phyloP scores from a whole-genome alignment of 2,329 filamentous ascomycete genomes.

The Ilyonectria sp. region DNA sequence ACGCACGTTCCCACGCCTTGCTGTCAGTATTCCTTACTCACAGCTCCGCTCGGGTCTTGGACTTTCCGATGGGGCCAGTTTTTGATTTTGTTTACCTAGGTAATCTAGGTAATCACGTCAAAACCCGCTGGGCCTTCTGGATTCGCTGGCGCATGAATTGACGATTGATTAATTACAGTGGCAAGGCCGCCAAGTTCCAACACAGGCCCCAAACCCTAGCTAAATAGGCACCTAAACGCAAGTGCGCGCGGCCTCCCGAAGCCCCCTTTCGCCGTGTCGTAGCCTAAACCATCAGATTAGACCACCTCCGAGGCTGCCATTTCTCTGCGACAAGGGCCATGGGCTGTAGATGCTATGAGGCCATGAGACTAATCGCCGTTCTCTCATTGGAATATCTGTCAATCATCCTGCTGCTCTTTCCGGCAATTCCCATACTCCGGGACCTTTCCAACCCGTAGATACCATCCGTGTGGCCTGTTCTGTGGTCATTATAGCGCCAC shows the following conservation, averaged over 20 bases:
- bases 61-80: conserved; percentile 29
- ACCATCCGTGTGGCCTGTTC: conserved; percentile 45
- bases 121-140: conserved; percentile 11
- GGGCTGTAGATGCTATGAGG: conserved; percentile 19
- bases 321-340: not conserved
- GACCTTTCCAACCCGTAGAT: conserved; percentile 27
- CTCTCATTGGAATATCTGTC: conserved; percentile 36
- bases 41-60: conserved; percentile 20
- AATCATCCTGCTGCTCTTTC: conserved; percentile 23
- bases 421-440: conserved; percentile 34
- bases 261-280: conserved; percentile 6
- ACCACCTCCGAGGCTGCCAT: not conserved
- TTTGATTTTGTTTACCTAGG: not conserved
- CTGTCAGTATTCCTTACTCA: conserved; percentile 9
- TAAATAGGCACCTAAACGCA: not conserved
- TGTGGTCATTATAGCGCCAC: conserved; percentile 49
- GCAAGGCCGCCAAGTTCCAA: conserved; percentile 10
- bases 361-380: conserved; percentile 26
- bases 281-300: not conserved
- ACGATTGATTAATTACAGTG: conserved; percentile 5
- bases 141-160: conserved; percentile 2
- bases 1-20: conserved; percentile 17
- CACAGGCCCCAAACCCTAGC: conserved; percentile 5
- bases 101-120: not conserved
- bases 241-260: conserved; percentile 2